phyloP scores from a whole-genome alignment of 495 filamentous ascomycete genomes.

The Aspergillus sclerotiicarbonarius region DNA sequence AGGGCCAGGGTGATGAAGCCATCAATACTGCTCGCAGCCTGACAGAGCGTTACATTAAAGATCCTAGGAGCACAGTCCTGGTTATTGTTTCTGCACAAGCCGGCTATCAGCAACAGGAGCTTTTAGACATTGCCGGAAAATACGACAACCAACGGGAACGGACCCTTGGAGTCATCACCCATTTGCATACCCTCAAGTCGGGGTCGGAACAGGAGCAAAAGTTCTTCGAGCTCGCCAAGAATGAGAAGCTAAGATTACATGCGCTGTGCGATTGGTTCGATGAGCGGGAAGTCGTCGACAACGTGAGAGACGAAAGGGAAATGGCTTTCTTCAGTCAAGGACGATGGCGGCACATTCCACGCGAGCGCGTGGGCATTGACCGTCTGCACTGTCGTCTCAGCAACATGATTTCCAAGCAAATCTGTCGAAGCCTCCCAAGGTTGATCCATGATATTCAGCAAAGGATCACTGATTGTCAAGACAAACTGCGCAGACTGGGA shows the following conservation, averaged over 20 bases:
- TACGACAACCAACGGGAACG: slow-evolving; percentile 42
- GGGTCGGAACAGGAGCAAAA: slow-evolving; percentile 40
- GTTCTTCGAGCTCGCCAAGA: slow-evolving; percentile 56
- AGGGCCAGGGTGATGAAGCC: slow-evolving; percentile 24
- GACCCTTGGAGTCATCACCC: slow-evolving; percentile 54
- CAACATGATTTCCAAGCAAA: slow-evolving; percentile 38
- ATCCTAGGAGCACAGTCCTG: slow-evolving; percentile 59
- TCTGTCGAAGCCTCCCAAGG: slow-evolving; percentile 37
- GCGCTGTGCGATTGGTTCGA: slow-evolving; percentile 60
- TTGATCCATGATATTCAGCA: slow-evolving; percentile 30
- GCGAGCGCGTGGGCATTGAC: slow-evolving; percentile 34
- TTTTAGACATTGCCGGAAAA: slow-evolving; percentile 41
- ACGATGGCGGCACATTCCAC: slow-evolving; percentile 32
- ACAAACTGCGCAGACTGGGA: slow-evolving; percentile 47
- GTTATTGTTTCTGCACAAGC: slow-evolving; percentile 57
- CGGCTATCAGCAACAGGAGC: slow-evolving; percentile 49
- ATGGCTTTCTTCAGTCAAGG: slow-evolving; percentile 33
- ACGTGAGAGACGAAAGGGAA: slow-evolving; percentile 30
- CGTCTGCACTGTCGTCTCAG: slow-evolving; percentile 41
- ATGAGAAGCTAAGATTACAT: slow-evolving; percentile 69
- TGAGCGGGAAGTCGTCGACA: slow-evolving; percentile 21
- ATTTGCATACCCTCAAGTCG: slow-evolving; percentile 38
- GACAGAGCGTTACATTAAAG: slow-evolving; percentile 56
- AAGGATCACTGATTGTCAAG: slow-evolving; percentile 19
- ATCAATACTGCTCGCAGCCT: slow-evolving; percentile 51